These are phyloP conservation scores for Pisolithus sp. DNA, from an alignment of 768 basidiomycete genomes.

Conservation along the genomic window DNA sequence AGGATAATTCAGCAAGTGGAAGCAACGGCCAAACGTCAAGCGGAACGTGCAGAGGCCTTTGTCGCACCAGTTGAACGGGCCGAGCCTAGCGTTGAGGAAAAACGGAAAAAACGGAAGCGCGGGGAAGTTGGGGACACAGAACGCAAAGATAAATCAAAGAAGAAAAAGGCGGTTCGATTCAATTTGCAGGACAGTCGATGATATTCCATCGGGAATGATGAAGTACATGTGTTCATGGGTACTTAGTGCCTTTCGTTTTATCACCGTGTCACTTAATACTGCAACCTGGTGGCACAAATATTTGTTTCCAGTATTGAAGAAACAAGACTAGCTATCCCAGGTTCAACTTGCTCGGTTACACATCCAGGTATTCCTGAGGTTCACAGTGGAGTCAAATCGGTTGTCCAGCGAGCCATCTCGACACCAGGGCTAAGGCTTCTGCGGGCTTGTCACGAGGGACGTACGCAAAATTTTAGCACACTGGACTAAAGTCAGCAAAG, in stretches of 20 bases:
- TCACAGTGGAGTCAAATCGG: conserved; percentile 24
- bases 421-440: conserved; percentile 57
- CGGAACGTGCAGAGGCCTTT: conserved; percentile 81
- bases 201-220: background rate
- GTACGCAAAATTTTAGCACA: conserved; percentile 28
- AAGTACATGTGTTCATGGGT: background rate
- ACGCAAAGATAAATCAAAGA: conserved; percentile 25
- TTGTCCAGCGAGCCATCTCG: conserved; percentile 49
- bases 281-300: no score
- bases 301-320: background rate
- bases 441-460: conserved; percentile 66
- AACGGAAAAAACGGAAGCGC: conserved; percentile 45
- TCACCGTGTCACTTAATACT: no score
- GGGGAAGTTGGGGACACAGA: conserved; percentile 28
- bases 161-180: conserved; percentile 25
- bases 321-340: background rate
- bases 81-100: conserved; percentile 73
- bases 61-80: conserved; percentile 79
- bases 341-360: background rate
- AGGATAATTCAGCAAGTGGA: conserved; percentile 63
- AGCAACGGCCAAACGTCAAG: conserved; percentile 59
- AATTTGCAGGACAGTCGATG: background rate
- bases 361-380: no score
- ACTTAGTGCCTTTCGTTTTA: background rate
- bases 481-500: conserved; percentile 2